Evolutionary conservation across 257 asterid genomes (phyloP).

Genomic region (Verbena officinalis): DNA sequence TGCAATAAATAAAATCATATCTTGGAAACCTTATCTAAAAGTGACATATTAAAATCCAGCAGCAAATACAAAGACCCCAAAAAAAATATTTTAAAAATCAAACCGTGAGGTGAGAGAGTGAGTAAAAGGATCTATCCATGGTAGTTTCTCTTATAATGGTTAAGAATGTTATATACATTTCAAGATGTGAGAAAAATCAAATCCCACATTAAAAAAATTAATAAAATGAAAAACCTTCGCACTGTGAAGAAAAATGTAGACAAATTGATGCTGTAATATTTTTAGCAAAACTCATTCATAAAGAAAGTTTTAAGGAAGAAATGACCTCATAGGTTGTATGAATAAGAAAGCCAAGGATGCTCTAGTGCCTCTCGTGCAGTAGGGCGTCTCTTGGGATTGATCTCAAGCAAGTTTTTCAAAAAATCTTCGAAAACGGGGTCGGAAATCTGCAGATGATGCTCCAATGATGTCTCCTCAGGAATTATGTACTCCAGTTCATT

Average conservation of each 20-base stretch:
- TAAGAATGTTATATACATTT: constrained; percentile 29
- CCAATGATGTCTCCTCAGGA: constrained; percentile 70
- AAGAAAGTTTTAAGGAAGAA: constrained; percentile 24
- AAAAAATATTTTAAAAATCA: not conserved
- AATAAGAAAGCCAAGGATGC: constrained; percentile 80
- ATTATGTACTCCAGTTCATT: constrained; percentile 68
- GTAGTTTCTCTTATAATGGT: not conserved
- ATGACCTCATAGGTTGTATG: constrained; percentile 34
- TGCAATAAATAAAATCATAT: not conserved
- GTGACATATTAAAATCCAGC: not conserved
- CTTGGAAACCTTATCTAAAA: not conserved
- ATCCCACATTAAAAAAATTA: constrained; percentile 14
- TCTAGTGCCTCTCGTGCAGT: constrained; percentile 70
- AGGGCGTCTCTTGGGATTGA: constrained; percentile 69
- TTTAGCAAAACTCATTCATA: not conserved
- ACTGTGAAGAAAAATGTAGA: constrained; percentile 13
- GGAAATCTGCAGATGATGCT: constrained; percentile 62
- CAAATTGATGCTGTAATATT: constrained; percentile 4
- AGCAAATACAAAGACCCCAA: not conserved
- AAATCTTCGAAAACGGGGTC: constrained; percentile 66
- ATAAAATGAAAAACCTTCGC: constrained; percentile 3
- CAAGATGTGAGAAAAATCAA: constrained; percentile 5
- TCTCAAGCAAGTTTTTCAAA: constrained; percentile 63
- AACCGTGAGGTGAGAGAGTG: not conserved
- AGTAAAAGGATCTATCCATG: not conserved